Conservation (phyloP, 805 yeast genomes). For the Wickerhamomyces xylosicus region DNA sequence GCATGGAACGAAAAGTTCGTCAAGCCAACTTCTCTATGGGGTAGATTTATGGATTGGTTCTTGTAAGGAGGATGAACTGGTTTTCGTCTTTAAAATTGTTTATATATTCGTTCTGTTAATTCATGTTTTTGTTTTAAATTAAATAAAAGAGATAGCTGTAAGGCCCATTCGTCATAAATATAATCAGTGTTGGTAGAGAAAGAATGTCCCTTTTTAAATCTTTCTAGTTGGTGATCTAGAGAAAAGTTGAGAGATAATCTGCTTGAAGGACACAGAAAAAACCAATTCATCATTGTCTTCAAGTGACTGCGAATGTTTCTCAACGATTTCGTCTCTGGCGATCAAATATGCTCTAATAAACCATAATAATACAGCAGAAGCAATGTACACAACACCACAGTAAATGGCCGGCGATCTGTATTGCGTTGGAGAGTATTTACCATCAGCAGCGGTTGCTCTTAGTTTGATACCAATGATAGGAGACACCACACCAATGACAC, state of each 20-base stretch:
- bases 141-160: no score
- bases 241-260: no score
- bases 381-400: constrained; percentile 45
- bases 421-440: constrained; percentile 30
- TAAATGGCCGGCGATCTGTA: constrained; percentile 46
- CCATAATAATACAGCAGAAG: constrained; percentile 30
- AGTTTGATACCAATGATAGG: constrained; percentile 52
- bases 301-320: constrained; percentile 11
- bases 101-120: no score
- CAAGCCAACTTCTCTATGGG: constrained; percentile 6
- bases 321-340: constrained; percentile 32
- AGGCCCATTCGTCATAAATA: no score
- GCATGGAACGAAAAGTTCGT: constrained; percentile 7
- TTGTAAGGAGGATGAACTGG: constrained; percentile 6
- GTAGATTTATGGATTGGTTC: constrained; percentile 15
- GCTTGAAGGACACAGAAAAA: no score
- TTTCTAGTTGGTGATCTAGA: no score
- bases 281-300: constrained; percentile 20
- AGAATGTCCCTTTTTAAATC: no score
- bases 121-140: no score
- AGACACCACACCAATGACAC: constrained; percentile 40
- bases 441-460: constrained; percentile 23
- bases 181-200: no score
- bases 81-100: no score
- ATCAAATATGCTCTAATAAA: constrained; percentile 45